These are phyloP conservation scores for Amauroascus verrucosus DNA, from an alignment of 2,329 filamentous ascomycete species.

Conservation along the genomic window DNA sequence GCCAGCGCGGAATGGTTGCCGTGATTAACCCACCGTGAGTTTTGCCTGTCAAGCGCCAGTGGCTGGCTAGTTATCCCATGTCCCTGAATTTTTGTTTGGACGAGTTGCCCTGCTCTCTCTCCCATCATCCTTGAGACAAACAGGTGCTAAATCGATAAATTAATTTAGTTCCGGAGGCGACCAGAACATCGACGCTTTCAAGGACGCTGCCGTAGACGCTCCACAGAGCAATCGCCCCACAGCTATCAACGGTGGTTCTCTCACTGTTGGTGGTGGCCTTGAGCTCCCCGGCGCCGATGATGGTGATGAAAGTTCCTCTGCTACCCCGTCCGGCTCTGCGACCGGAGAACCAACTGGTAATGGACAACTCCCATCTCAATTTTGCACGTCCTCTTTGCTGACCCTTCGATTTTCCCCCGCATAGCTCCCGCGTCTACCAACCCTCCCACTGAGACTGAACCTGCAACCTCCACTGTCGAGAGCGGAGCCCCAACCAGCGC, in stretches of 20 bases:
- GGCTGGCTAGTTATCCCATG: background rate
- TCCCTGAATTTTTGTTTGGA: too few relatives aligned
- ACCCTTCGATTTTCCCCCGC: background rate
- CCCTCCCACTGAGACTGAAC: background rate
- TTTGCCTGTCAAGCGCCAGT: too few relatives aligned
- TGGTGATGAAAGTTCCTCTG: background rate
- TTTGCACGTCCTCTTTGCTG: background rate
- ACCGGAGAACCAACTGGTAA: background rate
- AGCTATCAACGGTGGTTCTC: constrained; percentile 9
- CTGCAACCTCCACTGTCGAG: background rate
- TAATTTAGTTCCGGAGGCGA: constrained; percentile 10
- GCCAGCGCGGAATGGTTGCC: constrained; percentile 43
- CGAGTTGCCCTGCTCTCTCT: too few relatives aligned
- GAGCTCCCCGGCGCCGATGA: background rate
- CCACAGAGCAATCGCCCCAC: constrained; percentile 6
- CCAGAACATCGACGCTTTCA: constrained; percentile 9
- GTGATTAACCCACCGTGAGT: constrained; percentile 41
- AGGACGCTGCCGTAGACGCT: constrained; percentile 2
- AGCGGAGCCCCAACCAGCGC: background rate
- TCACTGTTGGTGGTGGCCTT: constrained; percentile 3
- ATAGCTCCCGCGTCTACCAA: background rate
- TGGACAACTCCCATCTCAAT: background rate
- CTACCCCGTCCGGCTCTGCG: background rate
- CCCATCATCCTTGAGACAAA: too few relatives aligned
- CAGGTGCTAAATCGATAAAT: background rate